These are phyloP conservation scores for Emericellopsis terricola DNA, from an alignment of 495 filamentous ascomycete species.

Conservation along the genomic window DNA sequence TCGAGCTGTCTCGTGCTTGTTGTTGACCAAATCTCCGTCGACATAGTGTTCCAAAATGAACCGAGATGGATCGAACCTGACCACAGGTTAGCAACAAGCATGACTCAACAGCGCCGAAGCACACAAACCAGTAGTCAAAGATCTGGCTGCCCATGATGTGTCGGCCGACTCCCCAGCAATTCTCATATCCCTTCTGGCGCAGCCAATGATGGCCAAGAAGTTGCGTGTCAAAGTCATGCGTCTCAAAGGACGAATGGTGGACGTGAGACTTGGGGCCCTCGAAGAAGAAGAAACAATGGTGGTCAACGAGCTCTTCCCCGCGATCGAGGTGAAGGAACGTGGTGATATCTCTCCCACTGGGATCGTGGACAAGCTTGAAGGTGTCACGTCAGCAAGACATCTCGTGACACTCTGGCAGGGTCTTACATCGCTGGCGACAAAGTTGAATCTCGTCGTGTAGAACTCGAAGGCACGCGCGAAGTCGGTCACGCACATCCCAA, in stretches of 20 bases:
- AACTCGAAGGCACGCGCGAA: constrained; percentile 40
- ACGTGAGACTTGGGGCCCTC: constrained; percentile 35
- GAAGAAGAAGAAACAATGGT: constrained; percentile 58
- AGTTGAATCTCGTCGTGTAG: constrained; percentile 51
- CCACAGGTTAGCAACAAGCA: constrained; percentile 1
- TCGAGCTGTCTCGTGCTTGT: constrained; percentile 31
- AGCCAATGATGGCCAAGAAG: constrained; percentile 59
- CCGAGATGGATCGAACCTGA: constrained; percentile 39
- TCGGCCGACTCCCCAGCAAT: constrained; percentile 56
- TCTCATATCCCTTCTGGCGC: constrained; percentile 39
- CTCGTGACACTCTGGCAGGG: not conserved
- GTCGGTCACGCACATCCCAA: constrained; percentile 42
- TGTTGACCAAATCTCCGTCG: constrained; percentile 52
- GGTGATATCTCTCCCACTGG: constrained; percentile 32
- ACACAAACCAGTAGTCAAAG: constrained; percentile 49
- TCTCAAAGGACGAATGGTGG: constrained; percentile 58
- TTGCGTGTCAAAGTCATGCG: constrained; percentile 61
- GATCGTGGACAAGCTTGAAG: constrained; percentile 33
- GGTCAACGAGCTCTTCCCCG: constrained; percentile 42
- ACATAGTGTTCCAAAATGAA: constrained; percentile 49
- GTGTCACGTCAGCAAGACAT: constrained; percentile 7
- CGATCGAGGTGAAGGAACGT: constrained; percentile 48
- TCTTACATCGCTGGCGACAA: constrained; percentile 36
- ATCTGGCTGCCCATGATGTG: constrained; percentile 48
- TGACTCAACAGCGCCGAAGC: not conserved